Base-by-base conservation (phyloP, 2,329 filamentous ascomycete genomes). In the Phialocephala sp. region DNA sequence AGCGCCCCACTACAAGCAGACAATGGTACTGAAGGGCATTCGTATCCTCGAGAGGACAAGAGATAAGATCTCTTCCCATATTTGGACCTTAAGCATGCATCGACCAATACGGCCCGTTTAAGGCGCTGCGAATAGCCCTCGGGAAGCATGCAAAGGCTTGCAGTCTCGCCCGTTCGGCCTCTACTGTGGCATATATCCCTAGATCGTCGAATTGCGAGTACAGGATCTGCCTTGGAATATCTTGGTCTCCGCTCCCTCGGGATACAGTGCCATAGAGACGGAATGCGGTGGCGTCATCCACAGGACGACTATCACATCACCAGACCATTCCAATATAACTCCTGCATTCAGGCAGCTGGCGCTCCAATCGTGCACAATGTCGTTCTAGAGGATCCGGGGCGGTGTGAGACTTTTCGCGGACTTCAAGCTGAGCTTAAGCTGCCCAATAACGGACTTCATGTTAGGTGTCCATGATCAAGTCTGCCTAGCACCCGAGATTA, bases 291-390 rank as follows among this genome's bases (percentile, higher is more conserved):
- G 50, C 32, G 11, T 24, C 24, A 54, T 54, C 27, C 50, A 54
- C 50, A 15, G 50, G 24, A 18, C 24, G 50, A 54, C 9, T 35
- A 35, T 35, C 27, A 54, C 24, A 60, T 60, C 58, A 60, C 41
- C 58, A 47, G 58, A 60, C 41, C 24, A 47, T 18, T 50, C 8
- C 24, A 50, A 18, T 47, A 60, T 35, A 8, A 15, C 15, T 35
- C 36, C 41, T 24, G 35, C 24, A 60, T 59, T 32, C 24, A 8
- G 5, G n/a, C 39, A 32, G n/a, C 18, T 45, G 27, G 24, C 27
- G 24, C 14, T 50, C 58, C 41, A 60, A 60, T 60, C 39, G 43
- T 60, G 32, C 58, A 35, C 58, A 50, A 50, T 60, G 24, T 22
- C 41, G 9, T 12, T 60, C 45, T 37, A n/a, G n/a, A 37, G 24